Conservation (phyloP, 2,329 filamentous ascomycete species). For the Ceratocystis smalleyi region DNA sequence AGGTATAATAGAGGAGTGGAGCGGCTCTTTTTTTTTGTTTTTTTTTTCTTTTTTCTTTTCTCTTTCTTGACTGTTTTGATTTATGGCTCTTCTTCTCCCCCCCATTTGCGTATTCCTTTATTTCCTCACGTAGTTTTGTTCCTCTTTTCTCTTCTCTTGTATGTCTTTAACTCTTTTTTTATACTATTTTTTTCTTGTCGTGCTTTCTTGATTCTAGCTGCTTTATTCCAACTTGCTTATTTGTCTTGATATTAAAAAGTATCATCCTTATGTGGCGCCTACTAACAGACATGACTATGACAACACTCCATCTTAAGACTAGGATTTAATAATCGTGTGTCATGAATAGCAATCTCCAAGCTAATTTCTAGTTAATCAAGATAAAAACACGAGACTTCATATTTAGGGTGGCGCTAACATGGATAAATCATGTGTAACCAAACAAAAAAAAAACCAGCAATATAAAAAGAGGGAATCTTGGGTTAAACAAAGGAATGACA, state of each 20-base stretch:
- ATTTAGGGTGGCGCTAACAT: neutral
- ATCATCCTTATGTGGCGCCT: neutral
- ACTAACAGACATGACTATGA: neutral
- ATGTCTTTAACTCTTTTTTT: neutral
- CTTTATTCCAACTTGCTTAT: neutral
- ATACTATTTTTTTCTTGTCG: no score
- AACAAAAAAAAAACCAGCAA: neutral
- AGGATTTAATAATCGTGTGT: neutral
- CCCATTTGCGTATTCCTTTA: neutral
- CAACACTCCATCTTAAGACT: neutral
- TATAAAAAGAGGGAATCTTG: neutral
- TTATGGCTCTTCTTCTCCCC: neutral
- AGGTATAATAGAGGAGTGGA: no score
- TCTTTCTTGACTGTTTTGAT: neutral
- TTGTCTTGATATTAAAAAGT: neutral
- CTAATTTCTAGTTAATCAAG: constrained; percentile 3
- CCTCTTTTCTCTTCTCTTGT: neutral
- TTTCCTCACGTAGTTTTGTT: neutral
- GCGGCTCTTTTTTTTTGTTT: neutral
- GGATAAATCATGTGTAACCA: neutral
- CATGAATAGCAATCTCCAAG: neutral
- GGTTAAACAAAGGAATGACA: neutral
- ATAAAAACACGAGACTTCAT: constrained; percentile 7
- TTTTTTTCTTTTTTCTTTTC: constrained; percentile 1
- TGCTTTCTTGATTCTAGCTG: neutral